Conservation (phyloP, 495 filamentous ascomycete genomes). For the Daldinia decipiens region DNA sequence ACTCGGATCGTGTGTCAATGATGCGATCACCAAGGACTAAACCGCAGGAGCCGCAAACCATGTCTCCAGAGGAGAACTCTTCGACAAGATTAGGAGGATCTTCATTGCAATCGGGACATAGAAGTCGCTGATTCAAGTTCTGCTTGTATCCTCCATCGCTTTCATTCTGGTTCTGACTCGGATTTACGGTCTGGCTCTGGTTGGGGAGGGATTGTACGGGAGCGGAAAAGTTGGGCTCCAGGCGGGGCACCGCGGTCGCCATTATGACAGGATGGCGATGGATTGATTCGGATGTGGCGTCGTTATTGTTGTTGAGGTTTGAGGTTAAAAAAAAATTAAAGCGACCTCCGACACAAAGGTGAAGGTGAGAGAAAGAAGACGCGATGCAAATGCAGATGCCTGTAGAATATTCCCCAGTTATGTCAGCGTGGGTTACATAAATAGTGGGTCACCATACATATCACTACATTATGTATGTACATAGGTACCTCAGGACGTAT, state of each 20-base stretch:
- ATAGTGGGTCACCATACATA: neutral
- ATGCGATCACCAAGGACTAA: conserved; percentile 90
- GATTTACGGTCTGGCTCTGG: neutral
- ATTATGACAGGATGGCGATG: conserved; percentile 28
- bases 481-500: too few species aligned
- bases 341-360: conserved; percentile 25
- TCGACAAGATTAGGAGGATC: conserved; percentile 90
- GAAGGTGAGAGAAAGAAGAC: conserved; percentile 10
- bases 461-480: too few species aligned
- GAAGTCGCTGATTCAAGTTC: conserved; percentile 83
- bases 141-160: conserved; percentile 50
- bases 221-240: conserved; percentile 33
- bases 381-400: conserved; percentile 24
- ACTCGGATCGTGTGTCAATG: conserved; percentile 95
- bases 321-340: conserved; percentile 1
- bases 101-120: conserved; percentile 92
- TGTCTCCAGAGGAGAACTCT: conserved; percentile 90
- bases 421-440: conserved; percentile 28
- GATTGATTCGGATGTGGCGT: neutral
- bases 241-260: conserved; percentile 26
- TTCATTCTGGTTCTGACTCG: neutral
- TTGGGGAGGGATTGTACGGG: conserved; percentile 6
- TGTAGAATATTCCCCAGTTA: conserved; percentile 35
- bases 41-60: conserved; percentile 91
- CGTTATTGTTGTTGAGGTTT: neutral